Evolutionary conservation across 2,329 filamentous ascomycete genomes (phyloP), one percentile per base, ranked within the genome.

Genomic region (Paraphoma chrysanthemicola): DNA sequence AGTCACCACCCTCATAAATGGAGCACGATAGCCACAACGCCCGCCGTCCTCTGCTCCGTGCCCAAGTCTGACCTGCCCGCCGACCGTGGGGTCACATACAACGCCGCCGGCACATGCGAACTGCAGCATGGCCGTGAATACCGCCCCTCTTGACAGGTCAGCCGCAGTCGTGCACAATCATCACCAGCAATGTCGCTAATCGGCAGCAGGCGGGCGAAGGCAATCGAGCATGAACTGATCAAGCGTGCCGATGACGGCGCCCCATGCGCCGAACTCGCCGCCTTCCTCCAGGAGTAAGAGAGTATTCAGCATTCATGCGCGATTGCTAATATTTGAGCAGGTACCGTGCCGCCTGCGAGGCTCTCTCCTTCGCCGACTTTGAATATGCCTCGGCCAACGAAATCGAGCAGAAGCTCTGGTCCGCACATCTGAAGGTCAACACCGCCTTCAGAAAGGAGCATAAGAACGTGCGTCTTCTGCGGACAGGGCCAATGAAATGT

Each of bases 361-460:
- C 85, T 62, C 85, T 87, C 54, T 88, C 94, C 57, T 90, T 92
- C 71, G 79, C 85, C 72, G 88, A 96, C 76, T 87, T 91, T 70
- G 81, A 86, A 62, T 87, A 85, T 78, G 88, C 89, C 48, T 82
- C 81, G 58, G 80, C 81, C 60, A 83, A 87, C 60, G 83, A 87
- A 54, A 84, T 90, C 50, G 92, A 97, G 75, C 77, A 81, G 55
- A 84, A 82, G 58, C 84, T 98, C 45, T 98, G 94, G 94, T 82
- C 87, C 58, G 85, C 87, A 51, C 94, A 98, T 77, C 84, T 86
- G 59, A 85, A 86, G 66, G 88, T 96, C 74, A 96, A 95, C 73
- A 84, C 82, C 66, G 87, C 89, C 71, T 97, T 94, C 79, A 86
- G 91, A 70, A 89, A 88, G 70, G 82, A 87, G 53, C 63, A 68